Evolutionary conservation across 768 basidiomycete genomes (phyloP), one percentile per base, ranked within the genome.

Genomic region (Nidularia sp.): DNA sequence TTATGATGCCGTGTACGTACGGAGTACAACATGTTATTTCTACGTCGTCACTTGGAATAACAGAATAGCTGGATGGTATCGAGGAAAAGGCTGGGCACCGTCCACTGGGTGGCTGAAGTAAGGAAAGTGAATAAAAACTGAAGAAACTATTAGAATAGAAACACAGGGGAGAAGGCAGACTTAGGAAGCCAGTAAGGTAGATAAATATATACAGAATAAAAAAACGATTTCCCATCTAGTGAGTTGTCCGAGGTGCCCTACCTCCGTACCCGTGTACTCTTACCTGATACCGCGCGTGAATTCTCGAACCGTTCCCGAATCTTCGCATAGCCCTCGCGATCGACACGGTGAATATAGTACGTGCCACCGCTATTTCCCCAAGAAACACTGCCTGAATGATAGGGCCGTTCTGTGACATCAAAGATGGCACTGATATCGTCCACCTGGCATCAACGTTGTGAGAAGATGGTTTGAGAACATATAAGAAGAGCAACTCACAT

Each of bases 391-490:
- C 88, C 90, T 2, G 84, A 81, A 51, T 76, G 77, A 62, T 89
- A 93, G 9, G 74, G 69, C 29, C 76, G 75, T 63, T 87, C 85
- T 34, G 78, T 79, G 6, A 90, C 86, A 48, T 88, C 83, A 64
- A 95, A 88, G 52, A 94, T 93, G 6, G 88, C 81, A 53, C 83
- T 83, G 48, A 93, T 89, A 54, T 90, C 88, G 62, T 88, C 83
- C 42, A 86, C 78, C 86, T 89, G 57, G 4, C 34, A 34, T 15
- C 32, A 45, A 35, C 25, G 4, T 34, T 35, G 49, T 56, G 10
- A 61, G 49, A 13, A 33, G 34, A 47, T 29, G 33, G 36, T 7
- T 47, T 43, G 33, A 15, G 47, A 15, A 34, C 50, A 49, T 32
- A 25, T 9, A 41, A 46, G 29, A 36, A 43, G 22, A 42, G 34